Evolutionary conservation across 495 filamentous ascomycete genomes (phyloP), one percentile per base, ranked within the genome.

Genomic region (Penicillium atrosanguineum): DNA sequence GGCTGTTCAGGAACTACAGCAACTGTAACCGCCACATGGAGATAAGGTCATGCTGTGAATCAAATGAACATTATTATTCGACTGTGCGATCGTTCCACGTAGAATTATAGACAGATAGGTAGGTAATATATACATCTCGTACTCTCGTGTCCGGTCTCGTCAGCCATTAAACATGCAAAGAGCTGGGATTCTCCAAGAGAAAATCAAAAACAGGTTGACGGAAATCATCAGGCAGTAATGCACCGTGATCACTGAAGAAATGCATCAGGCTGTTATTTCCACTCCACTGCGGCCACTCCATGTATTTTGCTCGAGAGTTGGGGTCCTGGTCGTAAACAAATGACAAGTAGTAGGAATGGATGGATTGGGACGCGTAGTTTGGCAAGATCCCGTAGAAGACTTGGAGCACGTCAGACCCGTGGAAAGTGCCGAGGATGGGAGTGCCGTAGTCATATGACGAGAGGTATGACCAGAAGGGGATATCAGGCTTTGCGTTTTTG

Each of bases 381-480:
- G 83, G 79, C 25, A 79, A 59, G 29, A 84, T 66, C 1, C 81
- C 83, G 55, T 81, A 83, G 52, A 87, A 87, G 0, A 89, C 79
- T 62, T 85, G 85, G 11, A 85, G 49, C 7, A 90, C 55, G 54
- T 91, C 88, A 14, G 73, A 79, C 19, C 73, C 85, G 67, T 91
- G 88, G 70, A 87, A 88, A 0, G 87, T 90, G 11, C 88, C 88
- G 0, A 90, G 60, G 42, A 90, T 73, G 0, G 87, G 84, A 0
- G 83, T 85, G 16, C 84, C 85, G 53, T 81, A 81, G 70, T 85
- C 68, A 67, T 89, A 90, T 7, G 82, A 80, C 1, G 81, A 62
- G 0, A 90, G 76, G 67, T 91, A 91, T 1, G 86, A 89, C 87
- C 87, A 91, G 14, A 69, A 69, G 0, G 80, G 80, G 3, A 89